phyloP scores from a whole-genome alignment of 148 eudicot genomes.

The Vaccinium myrtillus region DNA sequence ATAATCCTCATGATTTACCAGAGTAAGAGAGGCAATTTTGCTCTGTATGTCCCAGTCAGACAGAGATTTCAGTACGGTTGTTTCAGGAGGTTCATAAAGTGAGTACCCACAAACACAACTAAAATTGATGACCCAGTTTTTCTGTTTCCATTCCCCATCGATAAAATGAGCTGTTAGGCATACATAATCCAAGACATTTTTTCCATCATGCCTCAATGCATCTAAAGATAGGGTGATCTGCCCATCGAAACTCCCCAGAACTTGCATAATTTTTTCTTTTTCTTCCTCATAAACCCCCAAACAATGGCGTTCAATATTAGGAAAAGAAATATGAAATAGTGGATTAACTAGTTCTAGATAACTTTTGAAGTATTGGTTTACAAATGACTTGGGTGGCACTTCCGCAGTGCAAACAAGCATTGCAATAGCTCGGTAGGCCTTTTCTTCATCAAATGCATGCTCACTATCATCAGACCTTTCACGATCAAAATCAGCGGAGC shows the following conservation, averaged over 20 bases:
- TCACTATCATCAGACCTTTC: background rate
- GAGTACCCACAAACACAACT: background rate
- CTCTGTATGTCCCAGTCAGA: background rate
- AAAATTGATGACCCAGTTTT: background rate
- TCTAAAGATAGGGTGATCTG: conserved; percentile 1
- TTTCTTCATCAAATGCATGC: background rate
- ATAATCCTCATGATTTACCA: background rate
- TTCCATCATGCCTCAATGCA: background rate
- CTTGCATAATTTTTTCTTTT: conserved; percentile 1
- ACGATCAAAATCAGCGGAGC: background rate
- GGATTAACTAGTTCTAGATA: background rate
- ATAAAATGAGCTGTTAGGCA: conserved; percentile 3
- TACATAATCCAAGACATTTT: background rate
- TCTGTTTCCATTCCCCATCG: background rate
- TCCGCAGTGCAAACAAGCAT: background rate
- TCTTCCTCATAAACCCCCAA: background rate
- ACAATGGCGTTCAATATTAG: background rate
- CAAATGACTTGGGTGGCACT: background rate
- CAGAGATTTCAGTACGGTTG: background rate
- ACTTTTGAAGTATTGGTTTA: background rate
- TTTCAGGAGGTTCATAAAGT: background rate
- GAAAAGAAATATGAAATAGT: background rate
- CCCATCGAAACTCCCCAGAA: background rate
- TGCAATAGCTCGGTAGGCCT: conserved; percentile 10
- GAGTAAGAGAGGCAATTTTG: background rate